Conservation (phyloP, 1,284 basidiomycete genomes). For the Ganoderma meredithae region DNA sequence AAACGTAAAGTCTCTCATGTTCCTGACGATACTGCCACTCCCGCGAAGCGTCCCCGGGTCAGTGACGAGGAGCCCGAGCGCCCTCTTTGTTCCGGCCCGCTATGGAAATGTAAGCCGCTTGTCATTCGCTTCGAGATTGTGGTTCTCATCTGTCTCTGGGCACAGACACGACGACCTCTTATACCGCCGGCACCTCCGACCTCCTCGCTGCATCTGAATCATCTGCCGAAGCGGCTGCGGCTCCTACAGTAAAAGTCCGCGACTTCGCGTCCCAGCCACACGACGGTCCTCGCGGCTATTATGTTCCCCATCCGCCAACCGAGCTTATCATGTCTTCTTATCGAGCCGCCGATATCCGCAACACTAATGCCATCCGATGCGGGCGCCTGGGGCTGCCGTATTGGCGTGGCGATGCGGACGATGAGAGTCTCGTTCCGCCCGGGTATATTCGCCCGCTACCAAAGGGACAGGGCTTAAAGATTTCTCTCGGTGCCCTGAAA, state of each 20-base stretch:
- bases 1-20: conserved; percentile 15
- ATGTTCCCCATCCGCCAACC: conserved; percentile 36
- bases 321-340: conserved; percentile 30
- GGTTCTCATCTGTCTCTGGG: not conserved
- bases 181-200: conserved; percentile 16
- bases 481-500: conserved; percentile 29
- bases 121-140: not conserved
- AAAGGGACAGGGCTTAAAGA: conserved; percentile 11
- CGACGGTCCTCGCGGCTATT: conserved; percentile 35
- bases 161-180: conserved; percentile 20
- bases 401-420: conserved; percentile 19
- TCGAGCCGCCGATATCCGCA: conserved; percentile 34
- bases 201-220: conserved; percentile 18
- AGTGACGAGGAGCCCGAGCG: not conserved
- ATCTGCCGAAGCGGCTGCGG: conserved; percentile 18
- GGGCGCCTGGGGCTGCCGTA: conserved; percentile 30
- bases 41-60: conserved; percentile 20
- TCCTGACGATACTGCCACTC: not conserved
- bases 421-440: conserved; percentile 12
- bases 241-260: conserved; percentile 33
- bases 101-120: conserved; percentile 17
- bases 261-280: conserved; percentile 39
- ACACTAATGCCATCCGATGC: conserved; percentile 29
- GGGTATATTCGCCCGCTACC: conserved; percentile 24
- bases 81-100: not conserved